These are phyloP conservation scores for Spiraea crenata DNA, from an alignment of 331 rosid genomes.

Conservation along the genomic window DNA sequence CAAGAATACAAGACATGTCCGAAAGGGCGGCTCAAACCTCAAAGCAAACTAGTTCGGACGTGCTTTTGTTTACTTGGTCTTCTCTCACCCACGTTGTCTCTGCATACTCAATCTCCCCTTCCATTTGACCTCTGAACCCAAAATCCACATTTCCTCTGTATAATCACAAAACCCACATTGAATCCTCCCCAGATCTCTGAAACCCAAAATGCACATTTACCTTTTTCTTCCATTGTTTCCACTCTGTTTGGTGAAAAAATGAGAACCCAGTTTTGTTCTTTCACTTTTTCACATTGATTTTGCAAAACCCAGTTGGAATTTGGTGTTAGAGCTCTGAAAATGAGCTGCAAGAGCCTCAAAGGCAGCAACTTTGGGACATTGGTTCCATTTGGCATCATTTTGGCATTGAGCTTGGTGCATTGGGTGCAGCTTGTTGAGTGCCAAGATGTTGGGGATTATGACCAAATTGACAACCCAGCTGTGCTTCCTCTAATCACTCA, in stretches of 20 bases:
- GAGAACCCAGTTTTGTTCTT: background rate
- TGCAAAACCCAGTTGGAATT: background rate
- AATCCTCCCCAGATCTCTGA: background rate
- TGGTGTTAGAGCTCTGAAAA: conserved; percentile 15
- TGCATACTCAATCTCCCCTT: background rate
- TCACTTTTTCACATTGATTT: background rate
- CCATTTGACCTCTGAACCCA: conserved; percentile 4
- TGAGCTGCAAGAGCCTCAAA: conserved; percentile 32
- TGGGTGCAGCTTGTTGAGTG: conserved; percentile 33
- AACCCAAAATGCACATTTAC: too few relatives aligned
- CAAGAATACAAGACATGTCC: conserved; percentile 6
- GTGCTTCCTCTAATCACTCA: conserved; percentile 63
- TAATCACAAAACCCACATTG: background rate
- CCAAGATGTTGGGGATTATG: conserved; percentile 52
- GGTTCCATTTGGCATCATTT: conserved; percentile 25
- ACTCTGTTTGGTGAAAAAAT: background rate
- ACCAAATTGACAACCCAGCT: conserved; percentile 55
- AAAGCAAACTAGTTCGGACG: background rate
- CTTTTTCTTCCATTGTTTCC: background rate
- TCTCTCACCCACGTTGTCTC: conserved; percentile 9
- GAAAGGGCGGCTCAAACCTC: background rate
- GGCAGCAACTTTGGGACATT: conserved; percentile 9
- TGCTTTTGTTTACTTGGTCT: conserved; percentile 3
- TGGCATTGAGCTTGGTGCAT: conserved; percentile 39
- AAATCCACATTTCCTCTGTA: background rate